These are phyloP conservation scores for Chalciporus sphaerocephalus DNA, from an alignment of 768 basidiomycete species.

Conservation along the genomic window DNA sequence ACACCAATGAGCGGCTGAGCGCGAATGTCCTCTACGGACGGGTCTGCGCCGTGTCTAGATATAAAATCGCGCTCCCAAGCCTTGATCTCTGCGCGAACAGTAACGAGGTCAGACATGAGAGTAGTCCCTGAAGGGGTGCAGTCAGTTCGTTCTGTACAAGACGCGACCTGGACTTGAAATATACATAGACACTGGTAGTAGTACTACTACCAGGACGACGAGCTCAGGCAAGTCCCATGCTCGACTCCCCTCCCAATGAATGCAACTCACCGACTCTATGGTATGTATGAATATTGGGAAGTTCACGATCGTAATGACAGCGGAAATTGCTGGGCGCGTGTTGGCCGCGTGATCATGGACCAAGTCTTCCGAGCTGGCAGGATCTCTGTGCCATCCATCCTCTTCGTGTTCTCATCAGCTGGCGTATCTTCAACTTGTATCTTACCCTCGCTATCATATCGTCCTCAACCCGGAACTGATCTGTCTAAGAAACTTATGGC, in stretches of 20 bases:
- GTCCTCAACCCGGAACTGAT: too few species aligned
- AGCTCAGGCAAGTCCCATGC: too few species aligned
- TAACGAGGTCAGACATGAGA: slow-evolving; percentile 16
- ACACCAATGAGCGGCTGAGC: slow-evolving; percentile 57
- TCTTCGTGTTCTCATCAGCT: not conserved
- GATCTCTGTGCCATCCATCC: too few species aligned
- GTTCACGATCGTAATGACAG: not conserved
- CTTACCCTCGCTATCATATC: too few species aligned
- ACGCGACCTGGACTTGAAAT: not conserved
- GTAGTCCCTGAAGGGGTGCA: not conserved
- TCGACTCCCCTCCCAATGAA: not conserved
- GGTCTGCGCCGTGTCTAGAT: slow-evolving; percentile 48
- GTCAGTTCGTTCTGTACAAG: not conserved
- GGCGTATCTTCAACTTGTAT: not conserved
- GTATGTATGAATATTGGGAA: too few species aligned
- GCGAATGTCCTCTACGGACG: slow-evolving; percentile 70
- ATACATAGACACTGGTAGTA: not conserved
- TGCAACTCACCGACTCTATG: not conserved
- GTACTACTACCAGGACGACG: too few species aligned
- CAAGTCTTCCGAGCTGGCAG: not conserved
- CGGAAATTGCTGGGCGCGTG: not conserved
- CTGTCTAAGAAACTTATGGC: slow-evolving; percentile 7
- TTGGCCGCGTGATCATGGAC: not conserved
- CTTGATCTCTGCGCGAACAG: slow-evolving; percentile 68
- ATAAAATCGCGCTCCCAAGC: slow-evolving; percentile 72